A percentile compares a stretch with the other conserved stretches of the same genome.
These are phyloP conservation scores for Solanum appendiculatum DNA, from an alignment of 257 asterid species.

Conservation along the genomic window DNA sequence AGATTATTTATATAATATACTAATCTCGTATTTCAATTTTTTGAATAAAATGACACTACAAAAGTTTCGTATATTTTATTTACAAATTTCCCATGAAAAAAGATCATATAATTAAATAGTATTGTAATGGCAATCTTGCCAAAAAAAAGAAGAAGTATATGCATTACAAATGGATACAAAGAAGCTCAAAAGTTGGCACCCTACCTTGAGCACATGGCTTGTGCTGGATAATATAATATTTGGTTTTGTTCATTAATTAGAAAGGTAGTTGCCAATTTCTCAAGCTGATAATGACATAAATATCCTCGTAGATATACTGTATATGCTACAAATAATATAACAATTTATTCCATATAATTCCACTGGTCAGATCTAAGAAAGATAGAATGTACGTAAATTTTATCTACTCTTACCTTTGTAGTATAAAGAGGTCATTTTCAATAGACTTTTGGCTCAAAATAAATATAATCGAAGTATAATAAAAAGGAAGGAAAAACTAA, in stretches of 20 bases:
- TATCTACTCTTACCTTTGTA: too few relatives aligned
- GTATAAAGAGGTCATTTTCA: not conserved
- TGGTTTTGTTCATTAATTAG: not conserved
- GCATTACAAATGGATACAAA: not conserved
- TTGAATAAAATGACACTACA: not conserved
- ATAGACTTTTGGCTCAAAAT: too few relatives aligned
- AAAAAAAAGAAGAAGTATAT: not conserved
- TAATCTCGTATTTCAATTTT: not conserved
- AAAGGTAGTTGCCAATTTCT: not conserved
- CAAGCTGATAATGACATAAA: not conserved
- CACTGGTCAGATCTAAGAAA: too few relatives aligned
- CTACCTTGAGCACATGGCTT: not conserved
- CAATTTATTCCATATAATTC: too few relatives aligned
- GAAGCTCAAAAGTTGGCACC: not conserved
- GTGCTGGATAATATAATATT: not conserved
- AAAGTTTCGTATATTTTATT: not conserved
- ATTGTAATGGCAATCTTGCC: not conserved
- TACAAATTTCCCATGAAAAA: not conserved
- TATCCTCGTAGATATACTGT: not conserved
- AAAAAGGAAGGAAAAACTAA: fast-evolving
- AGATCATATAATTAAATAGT: not conserved
- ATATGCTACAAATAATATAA: not conserved
- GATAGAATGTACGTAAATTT: too few relatives aligned
- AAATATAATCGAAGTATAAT: too few relatives aligned
- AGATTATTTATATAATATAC: not conserved